phyloP scores from a whole-genome alignment of 1,139 yeast species.

The Hansenula lynferdii region DNA sequence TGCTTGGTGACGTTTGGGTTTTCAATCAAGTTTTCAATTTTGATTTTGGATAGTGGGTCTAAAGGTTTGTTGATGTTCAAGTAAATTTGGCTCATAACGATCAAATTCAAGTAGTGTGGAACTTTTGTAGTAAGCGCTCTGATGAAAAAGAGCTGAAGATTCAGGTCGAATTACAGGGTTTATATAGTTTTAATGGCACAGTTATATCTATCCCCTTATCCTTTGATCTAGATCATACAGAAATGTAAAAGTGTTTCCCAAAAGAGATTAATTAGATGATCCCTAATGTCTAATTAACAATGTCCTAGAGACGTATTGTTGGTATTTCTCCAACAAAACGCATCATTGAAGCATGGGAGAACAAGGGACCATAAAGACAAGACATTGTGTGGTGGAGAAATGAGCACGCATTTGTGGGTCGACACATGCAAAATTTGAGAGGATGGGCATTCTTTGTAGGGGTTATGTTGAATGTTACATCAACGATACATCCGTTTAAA shows the following conservation, averaged over 20 bases:
- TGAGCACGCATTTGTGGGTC: no score
- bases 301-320: no score
- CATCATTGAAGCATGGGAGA: no score
- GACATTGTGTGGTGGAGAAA: neutral
- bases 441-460: neutral
- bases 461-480: neutral
- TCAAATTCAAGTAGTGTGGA: no score
- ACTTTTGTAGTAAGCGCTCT: no score
- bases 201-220: neutral
- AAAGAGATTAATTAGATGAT: no score
- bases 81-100: neutral
- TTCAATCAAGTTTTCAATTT: slow-evolving; percentile 1
- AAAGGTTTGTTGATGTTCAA: neutral
- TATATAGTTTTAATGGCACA: neutral
- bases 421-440: neutral
- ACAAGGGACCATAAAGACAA: no score
- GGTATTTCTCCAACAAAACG: no score
- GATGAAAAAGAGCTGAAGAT: no score
- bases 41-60: neutral
- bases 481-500: neutral
- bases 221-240: no score
- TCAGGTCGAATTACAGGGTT: neutral
- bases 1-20: neutral
- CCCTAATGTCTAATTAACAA: no score
- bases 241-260: no score